A percentile compares a stretch with the other conserved stretches of the same genome.
These are phyloP conservation scores for Pseudogymnoascus sp. DNA, from an alignment of 2,329 filamentous ascomycete genomes.

Conservation along the genomic window DNA sequence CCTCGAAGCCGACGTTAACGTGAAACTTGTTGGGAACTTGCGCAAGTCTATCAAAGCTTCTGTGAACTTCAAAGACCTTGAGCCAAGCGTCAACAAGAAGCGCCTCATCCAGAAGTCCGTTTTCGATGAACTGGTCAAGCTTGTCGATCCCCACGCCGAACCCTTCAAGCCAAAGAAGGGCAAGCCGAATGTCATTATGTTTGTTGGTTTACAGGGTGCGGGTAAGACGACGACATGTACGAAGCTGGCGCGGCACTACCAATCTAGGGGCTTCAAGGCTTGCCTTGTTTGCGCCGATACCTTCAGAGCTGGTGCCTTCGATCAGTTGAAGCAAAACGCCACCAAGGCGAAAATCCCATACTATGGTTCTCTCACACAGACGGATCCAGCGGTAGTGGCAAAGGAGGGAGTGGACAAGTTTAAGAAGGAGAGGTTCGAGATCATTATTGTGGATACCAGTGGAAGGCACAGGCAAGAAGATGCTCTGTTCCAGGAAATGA, in stretches of 20 bases:
- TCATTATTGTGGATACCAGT: constrained; percentile 97
- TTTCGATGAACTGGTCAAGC: constrained; percentile 90
- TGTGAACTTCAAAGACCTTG: constrained; percentile 92
- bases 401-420: constrained; percentile 97
- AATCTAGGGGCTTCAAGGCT: constrained; percentile 83
- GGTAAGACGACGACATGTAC: constrained; percentile 98
- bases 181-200: constrained; percentile 97
- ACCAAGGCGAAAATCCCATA: constrained; percentile 99
- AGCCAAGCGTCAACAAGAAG: constrained; percentile 93
- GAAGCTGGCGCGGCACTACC: constrained; percentile 90
- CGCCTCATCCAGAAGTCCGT: constrained; percentile 95
- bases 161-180: constrained; percentile 97
- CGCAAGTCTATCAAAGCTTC: constrained; percentile 85
- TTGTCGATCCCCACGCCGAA: constrained; percentile 91
- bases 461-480: constrained; percentile 92
- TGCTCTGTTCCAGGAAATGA: constrained; percentile 94
- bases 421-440: constrained; percentile 96
- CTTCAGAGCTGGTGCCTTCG: constrained; percentile 95
- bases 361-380: constrained; percentile 93
- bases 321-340: constrained; percentile 97
- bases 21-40: constrained; percentile 81
- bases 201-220: constrained; percentile 93
- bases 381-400: constrained; percentile 87
- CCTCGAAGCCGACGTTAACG: constrained; percentile 94
- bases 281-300: constrained; percentile 97